These are phyloP conservation scores for Buddleja alternifolia DNA, from an alignment of 257 asterid genomes.

Conservation along the genomic window DNA sequence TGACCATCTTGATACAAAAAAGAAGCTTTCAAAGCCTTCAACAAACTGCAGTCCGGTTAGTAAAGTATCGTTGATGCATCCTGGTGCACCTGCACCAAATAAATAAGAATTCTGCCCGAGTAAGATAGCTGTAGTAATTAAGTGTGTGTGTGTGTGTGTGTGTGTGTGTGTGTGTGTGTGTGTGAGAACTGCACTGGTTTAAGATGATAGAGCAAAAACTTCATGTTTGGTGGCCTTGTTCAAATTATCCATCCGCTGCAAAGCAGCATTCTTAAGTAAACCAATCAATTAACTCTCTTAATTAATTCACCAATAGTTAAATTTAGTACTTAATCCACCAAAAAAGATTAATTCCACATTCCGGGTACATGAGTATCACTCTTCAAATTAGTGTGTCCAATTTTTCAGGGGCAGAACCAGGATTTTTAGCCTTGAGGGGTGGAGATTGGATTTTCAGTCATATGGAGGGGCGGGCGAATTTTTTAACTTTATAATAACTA, in stretches of 20 bases:
- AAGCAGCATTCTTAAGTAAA: slow-evolving; percentile 7
- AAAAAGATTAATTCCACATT: too few relatives aligned
- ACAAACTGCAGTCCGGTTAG: slow-evolving; percentile 87
- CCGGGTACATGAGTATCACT: too few relatives aligned
- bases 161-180: not conserved
- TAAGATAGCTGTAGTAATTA: not conserved
- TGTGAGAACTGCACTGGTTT: not conserved
- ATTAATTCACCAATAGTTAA: too few relatives aligned
- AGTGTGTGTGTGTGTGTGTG: too few relatives aligned
- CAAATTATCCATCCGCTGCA: not conserved
- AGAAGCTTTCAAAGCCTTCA: slow-evolving; percentile 82
- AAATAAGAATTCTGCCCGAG: slow-evolving; percentile 4
- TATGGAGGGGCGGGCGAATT: too few relatives aligned
- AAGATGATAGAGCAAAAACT: too few relatives aligned
- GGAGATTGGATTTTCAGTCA: too few relatives aligned
- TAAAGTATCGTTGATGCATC: slow-evolving; percentile 75
- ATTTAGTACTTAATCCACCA: too few relatives aligned
- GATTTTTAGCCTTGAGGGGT: too few relatives aligned
- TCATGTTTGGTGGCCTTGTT: not conserved
- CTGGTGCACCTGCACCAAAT: slow-evolving; percentile 74
- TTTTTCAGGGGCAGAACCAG: too few relatives aligned
- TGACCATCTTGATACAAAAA: slow-evolving; percentile 87
- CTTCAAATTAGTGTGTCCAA: not conserved
- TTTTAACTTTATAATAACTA: too few relatives aligned
- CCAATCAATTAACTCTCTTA: too few relatives aligned